These are phyloP conservation scores for Boletus reticuloceps DNA, from an alignment of 768 basidiomycete genomes.

Conservation along the genomic window DNA sequence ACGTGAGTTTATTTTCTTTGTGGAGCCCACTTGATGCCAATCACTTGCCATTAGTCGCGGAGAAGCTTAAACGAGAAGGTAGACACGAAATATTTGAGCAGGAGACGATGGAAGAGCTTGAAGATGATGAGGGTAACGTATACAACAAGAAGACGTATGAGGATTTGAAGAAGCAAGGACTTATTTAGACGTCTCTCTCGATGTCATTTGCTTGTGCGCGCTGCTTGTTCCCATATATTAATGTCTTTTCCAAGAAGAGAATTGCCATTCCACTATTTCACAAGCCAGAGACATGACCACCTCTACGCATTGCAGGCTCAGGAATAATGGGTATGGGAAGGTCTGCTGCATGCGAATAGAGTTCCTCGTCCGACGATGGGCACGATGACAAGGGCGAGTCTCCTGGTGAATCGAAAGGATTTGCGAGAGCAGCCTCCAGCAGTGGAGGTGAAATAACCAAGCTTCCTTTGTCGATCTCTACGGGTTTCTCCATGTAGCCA, in stretches of 20 bases:
- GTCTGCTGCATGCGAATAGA: conserved; percentile 72
- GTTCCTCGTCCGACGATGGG: conserved; percentile 81
- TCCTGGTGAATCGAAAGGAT: conserved; percentile 73
- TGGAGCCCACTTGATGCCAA: neutral
- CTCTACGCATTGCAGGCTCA: conserved; percentile 17
- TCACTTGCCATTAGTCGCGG: conserved; percentile 64
- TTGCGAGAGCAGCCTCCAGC: conserved; percentile 43
- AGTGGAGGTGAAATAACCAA: conserved; percentile 37
- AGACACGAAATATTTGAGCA: conserved; percentile 88
- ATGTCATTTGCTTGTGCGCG: conserved; percentile 1
- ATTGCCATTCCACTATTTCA: conserved; percentile 7
- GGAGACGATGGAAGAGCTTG: conserved; percentile 96
- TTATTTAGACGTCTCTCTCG: conserved; percentile 50
- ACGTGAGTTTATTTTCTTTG: conserved; percentile 50
- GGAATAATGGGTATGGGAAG: conserved; percentile 65
- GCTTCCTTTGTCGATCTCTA: conserved; percentile 18
- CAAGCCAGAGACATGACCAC: conserved; percentile 1
- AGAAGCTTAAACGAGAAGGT: conserved; percentile 97
- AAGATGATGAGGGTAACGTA: conserved; percentile 98
- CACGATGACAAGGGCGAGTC: conserved; percentile 70
- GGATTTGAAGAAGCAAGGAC: conserved; percentile 92
- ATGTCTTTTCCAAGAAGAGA: neutral
- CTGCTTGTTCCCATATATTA: neutral
- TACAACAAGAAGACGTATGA: conserved; percentile 99
- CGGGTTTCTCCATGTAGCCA: neutral